phyloP scores from a whole-genome alignment of 768 basidiomycete species.

The Piloderma croceum region DNA sequence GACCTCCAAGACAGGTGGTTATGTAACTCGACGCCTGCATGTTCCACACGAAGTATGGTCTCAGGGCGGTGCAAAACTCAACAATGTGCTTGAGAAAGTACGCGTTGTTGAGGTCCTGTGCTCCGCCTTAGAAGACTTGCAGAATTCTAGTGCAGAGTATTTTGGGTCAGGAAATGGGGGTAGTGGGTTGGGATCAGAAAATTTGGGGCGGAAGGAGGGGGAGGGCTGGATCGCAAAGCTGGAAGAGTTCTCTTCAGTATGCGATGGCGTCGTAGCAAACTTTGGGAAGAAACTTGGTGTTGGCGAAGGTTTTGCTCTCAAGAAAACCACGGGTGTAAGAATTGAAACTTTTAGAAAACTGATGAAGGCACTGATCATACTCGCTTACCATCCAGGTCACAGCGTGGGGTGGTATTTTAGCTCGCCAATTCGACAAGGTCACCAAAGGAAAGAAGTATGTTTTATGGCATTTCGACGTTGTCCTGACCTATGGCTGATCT shows the following conservation, averaged over 20 bases:
- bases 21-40: slow-evolving; percentile 79
- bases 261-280: slow-evolving; percentile 73
- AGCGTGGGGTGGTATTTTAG: slow-evolving; percentile 69
- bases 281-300: slow-evolving; percentile 87
- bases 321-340: slow-evolving; percentile 63
- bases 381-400: slow-evolving; percentile 40
- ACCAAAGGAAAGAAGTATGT: slow-evolving; percentile 86
- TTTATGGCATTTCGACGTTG: neutral
- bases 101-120: slow-evolving; percentile 77
- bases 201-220: slow-evolving; percentile 70
- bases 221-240: slow-evolving; percentile 73
- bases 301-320: slow-evolving; percentile 80
- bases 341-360: neutral
- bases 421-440: slow-evolving; percentile 74
- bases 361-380: too few relatives aligned
- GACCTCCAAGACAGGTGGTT: slow-evolving; percentile 76
- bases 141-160: slow-evolving; percentile 61
- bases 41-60: slow-evolving; percentile 91
- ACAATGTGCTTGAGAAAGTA: slow-evolving; percentile 78
- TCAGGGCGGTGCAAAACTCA: slow-evolving; percentile 81
- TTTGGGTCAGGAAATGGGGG: slow-evolving; percentile 78
- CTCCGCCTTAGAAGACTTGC: slow-evolving; percentile 74
- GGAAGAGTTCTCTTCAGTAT: slow-evolving; percentile 74
- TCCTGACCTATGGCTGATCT: slow-evolving; percentile 5
- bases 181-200: slow-evolving; percentile 71